Evolutionary conservation across 257 asterid genomes (phyloP), one percentile per base, ranked within the genome.

Genomic region (Penstemon newberryi): DNA sequence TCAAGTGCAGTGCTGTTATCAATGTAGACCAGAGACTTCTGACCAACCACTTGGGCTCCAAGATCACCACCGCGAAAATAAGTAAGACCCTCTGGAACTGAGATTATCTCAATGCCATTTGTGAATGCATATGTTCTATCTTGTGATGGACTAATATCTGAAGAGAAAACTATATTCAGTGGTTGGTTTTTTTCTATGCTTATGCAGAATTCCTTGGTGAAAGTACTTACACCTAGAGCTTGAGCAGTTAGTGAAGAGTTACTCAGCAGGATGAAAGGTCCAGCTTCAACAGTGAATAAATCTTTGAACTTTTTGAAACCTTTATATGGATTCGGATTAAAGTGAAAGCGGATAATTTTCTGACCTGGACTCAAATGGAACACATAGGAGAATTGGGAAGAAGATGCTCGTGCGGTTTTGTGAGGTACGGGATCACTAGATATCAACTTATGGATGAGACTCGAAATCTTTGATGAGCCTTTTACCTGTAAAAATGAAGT

Each of bases 1-100:
- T 82, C 88, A 8, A 86, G 82, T 33, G 86, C 84, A 1, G 84
- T 76, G 71, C 66, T 51, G 56, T 67, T 63, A 72, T 84, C 86
- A 13, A 80, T 70, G 47, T 74, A 76, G 63, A 72, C 73, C 44
- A 70, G 10, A 2, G 71, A 70, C 56, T 74, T 54, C 4, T 70
- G 58, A 4, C 79, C 83, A 25, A 67, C 63, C 0, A 56, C 66
- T 51, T 63, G 67, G 6, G 38, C 55, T 36, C 71, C 70, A 43
- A 18, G 3, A 71, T 52, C 72, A 33, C 70, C 70, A 0, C 41
- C 78, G 0, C 5, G 25, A 41, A 62, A 74, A 57, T 78, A 74
- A 54, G 79, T 69, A 61, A 66, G 53, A 50, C 38, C 3, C 0
- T 62, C 3, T 15, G 71, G 69, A n/a, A 74, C 65, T 1, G 68